Evolutionary conservation across 2,329 filamentous ascomycete species (phyloP), one percentile per base, ranked within the genome.

Genomic region (Xylaria sp.): DNA sequence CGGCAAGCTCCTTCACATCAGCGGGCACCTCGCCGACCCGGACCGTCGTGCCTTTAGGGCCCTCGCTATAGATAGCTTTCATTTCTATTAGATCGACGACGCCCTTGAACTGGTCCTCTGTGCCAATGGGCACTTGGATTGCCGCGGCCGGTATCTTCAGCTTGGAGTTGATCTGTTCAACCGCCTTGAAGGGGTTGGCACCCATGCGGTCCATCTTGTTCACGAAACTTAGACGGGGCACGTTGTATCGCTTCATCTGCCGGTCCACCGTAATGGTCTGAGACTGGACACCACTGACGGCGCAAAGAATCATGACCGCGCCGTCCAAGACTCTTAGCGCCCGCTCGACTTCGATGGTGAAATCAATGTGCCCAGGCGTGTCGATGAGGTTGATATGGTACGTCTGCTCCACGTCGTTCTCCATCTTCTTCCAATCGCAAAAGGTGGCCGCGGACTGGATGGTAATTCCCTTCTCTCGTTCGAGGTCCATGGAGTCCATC

Each of bases 151-250:
- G 87, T 48, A 97, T 88, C 76, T 92, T 92, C 59, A 99, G 84
- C 77, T 99, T 99, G 67, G 87, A 84, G 78, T 96, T 97, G 80
- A 99, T 97, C 76, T 97, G 92, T 39, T 99, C 93, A 52, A 99
- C 87, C 7, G 92, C 92, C 76, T 96, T 97, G 86, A 92, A 99
- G 7, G 94, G 94, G 71, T 99, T 97, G 61, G 94, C 91, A 56
- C 94, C 94, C 89, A 97, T 97, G 62, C 94, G 89, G 71, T 99
- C 94, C 93, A 99, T 97, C 82, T 99, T 99, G 80, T 99, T 99
- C 72, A 99, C 86, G 69, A 99, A 99, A 50, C 90, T 96, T 72
- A 99, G 87, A 66, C 94, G 85, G 57, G 94, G 94, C 59, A 99
- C 88, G 70, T 97, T 93, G 81, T 99, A 99, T 64, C 94, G 87